Conservation (phyloP, 371 early-diverging fungal species). For the Thermomucor indicae-seudaticae region DNA sequence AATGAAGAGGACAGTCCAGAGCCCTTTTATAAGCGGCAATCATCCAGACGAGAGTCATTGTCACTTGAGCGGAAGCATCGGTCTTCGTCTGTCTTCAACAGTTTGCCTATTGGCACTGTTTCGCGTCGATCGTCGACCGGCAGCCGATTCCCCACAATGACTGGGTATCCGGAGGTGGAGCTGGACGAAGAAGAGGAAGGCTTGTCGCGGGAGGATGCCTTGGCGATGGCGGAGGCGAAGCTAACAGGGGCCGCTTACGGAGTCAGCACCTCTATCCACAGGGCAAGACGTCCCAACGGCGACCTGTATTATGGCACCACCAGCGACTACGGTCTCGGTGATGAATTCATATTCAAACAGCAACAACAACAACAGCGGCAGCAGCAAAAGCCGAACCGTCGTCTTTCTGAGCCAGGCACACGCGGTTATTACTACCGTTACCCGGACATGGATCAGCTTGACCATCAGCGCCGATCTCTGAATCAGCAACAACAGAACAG, state of each 20-base stretch:
- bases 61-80: conserved; percentile 21
- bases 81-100: conserved; percentile 34
- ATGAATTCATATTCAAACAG: too few relatives aligned
- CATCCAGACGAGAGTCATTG: neutral
- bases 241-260: conserved; percentile 22
- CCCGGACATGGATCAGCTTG: conserved; percentile 11
- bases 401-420: conserved; percentile 38
- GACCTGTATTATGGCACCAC: conserved; percentile 1
- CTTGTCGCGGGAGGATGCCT: conserved; percentile 31
- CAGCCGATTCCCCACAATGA: conserved; percentile 25
- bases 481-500: conserved; percentile 6
- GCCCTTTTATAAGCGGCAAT: neutral
- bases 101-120: conserved; percentile 17
- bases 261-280: conserved; percentile 2
- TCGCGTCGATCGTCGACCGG: conserved; percentile 31
- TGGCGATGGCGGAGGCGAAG: conserved; percentile 47
- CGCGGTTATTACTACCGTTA: conserved; percentile 16
- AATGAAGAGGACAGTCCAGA: conserved; percentile 23
- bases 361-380: conserved; percentile 1
- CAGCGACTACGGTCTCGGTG: neutral
- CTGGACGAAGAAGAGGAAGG: neutral
- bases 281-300: neutral
- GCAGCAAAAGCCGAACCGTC: conserved; percentile 26
- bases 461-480: conserved; percentile 11
- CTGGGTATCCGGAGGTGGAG: neutral